Conservation (phyloP, 2,329 filamentous ascomycete species). For the Apiospora hydei region DNA sequence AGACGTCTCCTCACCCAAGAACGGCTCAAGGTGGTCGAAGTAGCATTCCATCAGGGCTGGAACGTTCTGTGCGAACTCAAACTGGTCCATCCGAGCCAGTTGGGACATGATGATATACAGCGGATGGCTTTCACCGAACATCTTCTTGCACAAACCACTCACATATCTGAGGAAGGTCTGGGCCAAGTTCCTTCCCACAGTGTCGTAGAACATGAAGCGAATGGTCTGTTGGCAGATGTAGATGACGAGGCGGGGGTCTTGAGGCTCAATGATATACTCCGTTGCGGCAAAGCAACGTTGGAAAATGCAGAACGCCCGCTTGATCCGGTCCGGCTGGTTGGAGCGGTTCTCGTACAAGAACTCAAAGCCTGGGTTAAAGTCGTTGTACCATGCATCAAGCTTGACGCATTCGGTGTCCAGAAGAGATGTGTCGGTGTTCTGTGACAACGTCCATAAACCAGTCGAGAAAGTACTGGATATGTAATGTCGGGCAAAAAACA, state of each 20-base stretch:
- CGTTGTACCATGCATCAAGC: slow-evolving; percentile 27
- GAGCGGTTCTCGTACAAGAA: not conserved
- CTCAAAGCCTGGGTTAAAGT: slow-evolving; percentile 27
- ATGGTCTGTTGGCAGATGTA: slow-evolving; percentile 27
- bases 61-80: slow-evolving; percentile 22
- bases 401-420: slow-evolving; percentile 25
- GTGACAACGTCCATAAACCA: slow-evolving; percentile 23
- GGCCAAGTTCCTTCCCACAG: slow-evolving; percentile 22
- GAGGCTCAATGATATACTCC: slow-evolving; percentile 21
- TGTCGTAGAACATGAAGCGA: slow-evolving; percentile 27
- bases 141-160: slow-evolving; percentile 21
- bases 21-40: slow-evolving; percentile 28
- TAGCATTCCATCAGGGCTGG: slow-evolving; percentile 27
- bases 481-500: slow-evolving; percentile 28
- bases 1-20: slow-evolving; percentile 1
- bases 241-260: slow-evolving; percentile 27
- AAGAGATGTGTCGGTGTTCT: slow-evolving; percentile 16
- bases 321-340: not conserved
- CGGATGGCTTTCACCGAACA: slow-evolving; percentile 19
- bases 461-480: slow-evolving; percentile 27
- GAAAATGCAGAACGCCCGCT: slow-evolving; percentile 24
- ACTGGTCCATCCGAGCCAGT: slow-evolving; percentile 14
- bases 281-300: slow-evolving; percentile 25
- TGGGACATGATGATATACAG: slow-evolving; percentile 24
- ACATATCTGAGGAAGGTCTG: slow-evolving; percentile 25